These are phyloP conservation scores for Myriosclerotinia duriaeana DNA, from an alignment of 2,329 filamentous ascomycete genomes.

Conservation along the genomic window DNA sequence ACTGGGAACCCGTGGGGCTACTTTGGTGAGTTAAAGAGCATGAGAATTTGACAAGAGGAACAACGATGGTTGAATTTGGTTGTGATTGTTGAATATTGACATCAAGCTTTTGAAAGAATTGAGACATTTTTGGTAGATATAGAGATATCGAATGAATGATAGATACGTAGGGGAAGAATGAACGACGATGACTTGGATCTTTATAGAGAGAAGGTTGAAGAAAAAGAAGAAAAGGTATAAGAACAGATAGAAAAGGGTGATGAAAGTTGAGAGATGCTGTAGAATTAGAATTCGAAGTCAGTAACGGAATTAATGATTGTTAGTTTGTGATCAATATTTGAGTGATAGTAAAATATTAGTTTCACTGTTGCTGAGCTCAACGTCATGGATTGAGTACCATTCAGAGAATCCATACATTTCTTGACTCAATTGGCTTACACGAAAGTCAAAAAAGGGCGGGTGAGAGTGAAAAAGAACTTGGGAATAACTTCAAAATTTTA, in stretches of 20 bases:
- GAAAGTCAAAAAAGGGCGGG: neutral
- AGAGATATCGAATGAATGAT: neutral
- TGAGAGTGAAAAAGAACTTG: neutral
- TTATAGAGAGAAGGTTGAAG: neutral
- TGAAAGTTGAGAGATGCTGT: neutral
- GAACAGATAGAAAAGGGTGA: neutral
- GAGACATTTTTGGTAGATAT: conserved; percentile 29
- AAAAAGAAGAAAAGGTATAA: neutral
- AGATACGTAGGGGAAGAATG: neutral
- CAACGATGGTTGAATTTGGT: conserved; percentile 28
- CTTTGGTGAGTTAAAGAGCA: conserved; percentile 32
- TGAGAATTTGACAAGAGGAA: conserved; percentile 40
- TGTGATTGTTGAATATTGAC: conserved; percentile 21
- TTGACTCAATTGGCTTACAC: neutral
- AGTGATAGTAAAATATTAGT: conserved; percentile 15
- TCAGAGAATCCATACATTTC: neutral
- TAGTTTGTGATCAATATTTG: conserved; percentile 11
- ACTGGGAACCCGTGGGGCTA: conserved; percentile 30
- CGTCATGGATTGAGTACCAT: neutral
- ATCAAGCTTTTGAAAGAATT: conserved; percentile 24
- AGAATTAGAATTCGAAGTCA: conserved; percentile 7
- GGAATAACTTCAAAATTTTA: neutral
- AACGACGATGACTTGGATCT: neutral
- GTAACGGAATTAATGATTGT: conserved; percentile 4
- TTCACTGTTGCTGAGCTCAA: neutral